Conservation (phyloP, 2,329 filamentous ascomycete genomes). For the Apiospora aurea region DNA sequence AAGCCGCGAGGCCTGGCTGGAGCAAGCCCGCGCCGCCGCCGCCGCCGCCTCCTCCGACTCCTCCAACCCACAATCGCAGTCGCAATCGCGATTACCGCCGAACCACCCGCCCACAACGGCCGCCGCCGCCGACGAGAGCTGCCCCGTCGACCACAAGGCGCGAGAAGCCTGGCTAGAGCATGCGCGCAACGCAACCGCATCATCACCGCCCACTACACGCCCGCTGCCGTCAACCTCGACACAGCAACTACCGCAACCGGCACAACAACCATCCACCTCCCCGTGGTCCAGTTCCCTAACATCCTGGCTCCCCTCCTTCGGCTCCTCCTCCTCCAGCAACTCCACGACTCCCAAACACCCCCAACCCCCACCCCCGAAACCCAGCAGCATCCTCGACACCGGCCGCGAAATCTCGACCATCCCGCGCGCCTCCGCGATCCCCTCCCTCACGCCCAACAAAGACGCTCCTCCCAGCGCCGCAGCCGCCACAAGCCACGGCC, state of each 20-base stretch:
- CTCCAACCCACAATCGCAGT: constrained; percentile 43
- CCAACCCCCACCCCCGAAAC: constrained; percentile 22
- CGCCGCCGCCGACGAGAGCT: constrained; percentile 50
- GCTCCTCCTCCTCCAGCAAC: neutral
- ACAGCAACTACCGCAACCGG: constrained; percentile 27
- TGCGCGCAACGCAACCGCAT: constrained; percentile 48
- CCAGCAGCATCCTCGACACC: constrained; percentile 47
- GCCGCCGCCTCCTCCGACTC: constrained; percentile 28
- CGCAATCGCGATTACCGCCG: constrained; percentile 36
- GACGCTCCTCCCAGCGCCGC: too few relatives aligned
- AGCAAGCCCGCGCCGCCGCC: constrained; percentile 65
- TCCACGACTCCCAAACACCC: neutral
- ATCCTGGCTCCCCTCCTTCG: constrained; percentile 31
- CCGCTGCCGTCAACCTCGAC: constrained; percentile 6
- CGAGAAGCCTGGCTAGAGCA: constrained; percentile 69
- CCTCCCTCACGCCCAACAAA: constrained; percentile 40
- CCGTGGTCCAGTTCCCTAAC: constrained; percentile 35
- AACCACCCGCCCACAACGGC: constrained; percentile 29
- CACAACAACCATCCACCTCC: neutral
- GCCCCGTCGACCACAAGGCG: constrained; percentile 74
- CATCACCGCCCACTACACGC: constrained; percentile 43
- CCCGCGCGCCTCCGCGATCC: constrained; percentile 45
- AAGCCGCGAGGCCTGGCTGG: constrained; percentile 86
- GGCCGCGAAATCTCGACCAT: constrained; percentile 67
- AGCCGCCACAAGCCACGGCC: constrained; percentile 44